A percentile compares a stretch with the other conserved stretches of the same genome.
These are phyloP conservation scores for Hansfordia pulvinata DNA, from an alignment of 2,329 filamentous ascomycete genomes.

Conservation along the genomic window DNA sequence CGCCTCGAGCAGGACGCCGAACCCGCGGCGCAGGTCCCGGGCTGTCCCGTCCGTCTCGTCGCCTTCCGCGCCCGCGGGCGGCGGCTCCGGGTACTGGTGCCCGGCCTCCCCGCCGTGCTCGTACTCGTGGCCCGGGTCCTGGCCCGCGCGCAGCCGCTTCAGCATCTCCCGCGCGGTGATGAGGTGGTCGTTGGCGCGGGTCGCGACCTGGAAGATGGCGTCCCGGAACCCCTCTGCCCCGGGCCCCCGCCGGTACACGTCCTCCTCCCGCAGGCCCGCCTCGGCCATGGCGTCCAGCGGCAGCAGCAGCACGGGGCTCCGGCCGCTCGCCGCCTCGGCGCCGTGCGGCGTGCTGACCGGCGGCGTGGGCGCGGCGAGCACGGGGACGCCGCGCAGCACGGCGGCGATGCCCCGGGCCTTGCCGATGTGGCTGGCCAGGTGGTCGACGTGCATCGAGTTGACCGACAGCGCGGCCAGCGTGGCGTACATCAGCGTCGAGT, in stretches of 20 bases:
- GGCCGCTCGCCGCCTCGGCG: constrained; percentile 19
- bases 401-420: constrained; percentile 85
- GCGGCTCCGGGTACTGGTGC: constrained; percentile 35
- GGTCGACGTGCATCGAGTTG: constrained; percentile 73
- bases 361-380: constrained; percentile 67
- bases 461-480: constrained; percentile 70
- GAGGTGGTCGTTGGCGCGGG: constrained; percentile 86
- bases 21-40: constrained; percentile 42
- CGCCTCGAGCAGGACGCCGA: constrained; percentile 70
- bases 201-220: constrained; percentile 84
- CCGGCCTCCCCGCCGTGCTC: constrained; percentile 74
- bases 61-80: constrained; percentile 16
- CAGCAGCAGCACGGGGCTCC: constrained; percentile 50
- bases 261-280: constrained; percentile 69
- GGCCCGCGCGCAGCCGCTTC: constrained; percentile 59
- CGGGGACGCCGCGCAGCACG: constrained; percentile 71
- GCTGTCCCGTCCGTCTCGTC: constrained; percentile 19
- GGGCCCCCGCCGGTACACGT: constrained; percentile 70
- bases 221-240: constrained; percentile 73
- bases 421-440: constrained; percentile 87
- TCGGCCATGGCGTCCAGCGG: constrained; percentile 86
- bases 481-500: constrained; percentile 83
- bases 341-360: constrained; percentile 28
- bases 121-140: constrained; percentile 71
- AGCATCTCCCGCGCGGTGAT: constrained; percentile 92